Conservation (phyloP, 768 basidiomycete genomes). For the Termitomyces sp. region DNA sequence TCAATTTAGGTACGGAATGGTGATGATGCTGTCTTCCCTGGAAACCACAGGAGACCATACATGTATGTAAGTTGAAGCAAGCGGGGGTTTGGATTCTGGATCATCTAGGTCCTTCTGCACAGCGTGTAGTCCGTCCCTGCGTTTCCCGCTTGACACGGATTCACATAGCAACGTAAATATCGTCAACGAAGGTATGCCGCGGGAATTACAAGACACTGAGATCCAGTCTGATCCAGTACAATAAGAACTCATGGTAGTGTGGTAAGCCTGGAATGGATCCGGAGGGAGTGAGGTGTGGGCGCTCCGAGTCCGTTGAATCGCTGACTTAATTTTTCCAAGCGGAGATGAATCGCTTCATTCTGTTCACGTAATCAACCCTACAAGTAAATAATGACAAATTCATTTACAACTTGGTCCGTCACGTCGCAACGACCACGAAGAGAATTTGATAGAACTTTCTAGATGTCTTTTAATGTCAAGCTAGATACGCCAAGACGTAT, state of each 20-base stretch:
- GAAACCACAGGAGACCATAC: background rate
- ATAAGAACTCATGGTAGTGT: background rate
- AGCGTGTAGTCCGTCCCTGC: too few species aligned
- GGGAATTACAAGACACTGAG: background rate
- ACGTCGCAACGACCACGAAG: background rate
- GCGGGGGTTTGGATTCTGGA: background rate
- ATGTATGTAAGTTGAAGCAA: background rate
- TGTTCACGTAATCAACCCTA: background rate
- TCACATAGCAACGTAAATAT: background rate
- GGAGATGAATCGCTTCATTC: background rate
- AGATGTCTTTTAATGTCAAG: constrained; percentile 14
- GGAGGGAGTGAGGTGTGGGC: too few species aligned
- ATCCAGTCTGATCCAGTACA: background rate
- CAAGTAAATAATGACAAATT: constrained; percentile 12
- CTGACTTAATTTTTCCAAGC: constrained; percentile 2
- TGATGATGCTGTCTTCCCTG: background rate
- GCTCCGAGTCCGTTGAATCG: background rate
- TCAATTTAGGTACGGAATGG: background rate
- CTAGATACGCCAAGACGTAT: constrained; percentile 22
- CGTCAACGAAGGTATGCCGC: background rate
- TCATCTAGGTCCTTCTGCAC: background rate
- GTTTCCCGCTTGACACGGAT: constrained; percentile 5
- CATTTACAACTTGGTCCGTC: background rate
- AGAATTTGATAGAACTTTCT: constrained; percentile 2
- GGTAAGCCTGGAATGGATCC: background rate